Base-by-base conservation (phyloP, 805 yeast genomes). In the Sugiyamaella mastotermitis region DNA sequence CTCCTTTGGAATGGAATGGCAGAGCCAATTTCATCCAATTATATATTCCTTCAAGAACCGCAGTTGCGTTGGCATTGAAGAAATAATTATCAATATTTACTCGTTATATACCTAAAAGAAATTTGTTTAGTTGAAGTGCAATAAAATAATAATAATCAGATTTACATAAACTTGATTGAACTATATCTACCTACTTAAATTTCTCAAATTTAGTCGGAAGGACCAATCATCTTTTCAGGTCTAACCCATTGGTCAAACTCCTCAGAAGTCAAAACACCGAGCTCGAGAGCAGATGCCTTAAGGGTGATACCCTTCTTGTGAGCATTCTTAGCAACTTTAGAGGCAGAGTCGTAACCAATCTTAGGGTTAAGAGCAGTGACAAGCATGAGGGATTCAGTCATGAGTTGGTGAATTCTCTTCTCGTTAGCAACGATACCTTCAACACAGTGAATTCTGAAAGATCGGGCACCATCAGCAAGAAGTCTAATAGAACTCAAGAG, bases 281-380 rank as follows among this genome's bases (percentile, higher is more conserved):
- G 92, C 68, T 92, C 95, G 53, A 92, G 70, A 45, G 97, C 96
- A 47, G 94, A 79, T 66, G 87, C 83, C 71, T 92, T 92, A 68
- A 92, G 76, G 32, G 98, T 92, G 56, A 90, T 73, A 19, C 97
- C 96, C 74, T 92, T 87, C 72, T 88, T 83, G 78, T 92, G 97
- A 35, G 98, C 98, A 62, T 92, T 85, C 76, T 92, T 92, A 53
- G 98, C 98, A 38, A 87, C 90, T 78, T 90, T 88, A 43, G 97
- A 86, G 42, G 98, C 97, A 54, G 80, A 76, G 61, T 92, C 98
- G 70, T 92, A 92, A 57, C 98, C 98, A 55, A 92, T 92, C 80
- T 90, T 87, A 57, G 98, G 97, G 78, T 92, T 92, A 61, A 92
- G 76, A 18, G 98, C 97, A 42, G 98, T 92, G 37, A 92, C 98